Conservation (phyloP, 805 yeast genomes). For the Kluyveromyces lactis region DNA sequence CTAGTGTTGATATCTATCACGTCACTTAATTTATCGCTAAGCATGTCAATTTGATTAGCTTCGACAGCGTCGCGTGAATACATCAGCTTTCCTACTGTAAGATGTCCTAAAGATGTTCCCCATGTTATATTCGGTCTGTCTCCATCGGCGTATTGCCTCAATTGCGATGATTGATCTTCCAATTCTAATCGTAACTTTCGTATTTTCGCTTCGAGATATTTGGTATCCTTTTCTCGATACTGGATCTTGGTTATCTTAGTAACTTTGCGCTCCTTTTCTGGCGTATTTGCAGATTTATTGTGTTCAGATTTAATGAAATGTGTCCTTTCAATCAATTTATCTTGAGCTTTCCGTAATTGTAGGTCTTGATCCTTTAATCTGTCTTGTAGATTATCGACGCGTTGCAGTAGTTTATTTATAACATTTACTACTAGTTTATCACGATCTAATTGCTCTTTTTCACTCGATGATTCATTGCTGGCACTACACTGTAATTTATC, state of each 20-base stretch:
- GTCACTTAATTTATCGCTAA: background rate
- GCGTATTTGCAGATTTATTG: background rate
- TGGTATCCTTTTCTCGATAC: constrained; percentile 1
- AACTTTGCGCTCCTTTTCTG: background rate
- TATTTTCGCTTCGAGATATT: background rate
- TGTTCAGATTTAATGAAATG: background rate
- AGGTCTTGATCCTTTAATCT: constrained; percentile 10
- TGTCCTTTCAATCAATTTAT: background rate
- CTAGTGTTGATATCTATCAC: background rate
- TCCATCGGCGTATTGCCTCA: background rate
- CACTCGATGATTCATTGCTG: background rate
- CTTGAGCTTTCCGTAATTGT: constrained; percentile 5
- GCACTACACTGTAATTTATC: background rate
- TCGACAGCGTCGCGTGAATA: background rate
- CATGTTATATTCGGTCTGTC: background rate
- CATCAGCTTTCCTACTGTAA: background rate
- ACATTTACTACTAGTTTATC: constrained; percentile 17
- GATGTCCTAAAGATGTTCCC: background rate
- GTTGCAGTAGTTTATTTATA: constrained; percentile 14
- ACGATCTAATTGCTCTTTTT: constrained; percentile 6
- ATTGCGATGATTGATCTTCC: background rate
- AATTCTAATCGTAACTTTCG: background rate
- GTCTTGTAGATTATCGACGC: background rate
- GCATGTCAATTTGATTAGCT: background rate
- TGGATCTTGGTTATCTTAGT: background rate